These are phyloP conservation scores for Salix caprea DNA, from an alignment of 345 rosid species.

Conservation along the genomic window DNA sequence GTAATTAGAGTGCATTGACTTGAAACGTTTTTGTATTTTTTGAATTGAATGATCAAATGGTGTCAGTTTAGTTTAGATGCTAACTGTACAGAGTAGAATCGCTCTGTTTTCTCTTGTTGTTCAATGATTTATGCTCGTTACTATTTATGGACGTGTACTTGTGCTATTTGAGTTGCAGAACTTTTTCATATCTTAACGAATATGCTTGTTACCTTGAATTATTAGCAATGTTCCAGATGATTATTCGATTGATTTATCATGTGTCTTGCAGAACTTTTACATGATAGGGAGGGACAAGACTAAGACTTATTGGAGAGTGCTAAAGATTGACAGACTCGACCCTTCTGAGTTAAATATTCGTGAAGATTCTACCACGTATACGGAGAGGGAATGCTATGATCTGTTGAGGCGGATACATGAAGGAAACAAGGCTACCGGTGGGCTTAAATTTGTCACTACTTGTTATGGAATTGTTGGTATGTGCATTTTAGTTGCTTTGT, in stretches of 20 bases:
- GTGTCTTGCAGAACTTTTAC: slow-evolving; percentile 54
- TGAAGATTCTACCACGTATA: slow-evolving; percentile 76
- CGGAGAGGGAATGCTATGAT: slow-evolving; percentile 66
- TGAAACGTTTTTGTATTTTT: neutral
- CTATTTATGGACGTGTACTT: neutral
- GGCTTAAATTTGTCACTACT: slow-evolving; percentile 72
- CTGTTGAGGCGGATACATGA: slow-evolving; percentile 80
- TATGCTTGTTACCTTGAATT: neutral
- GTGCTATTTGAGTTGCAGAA: neutral
- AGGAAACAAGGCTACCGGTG: slow-evolving; percentile 90
- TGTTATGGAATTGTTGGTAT: slow-evolving; percentile 94
- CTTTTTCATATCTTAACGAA: no score
- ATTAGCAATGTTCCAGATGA: neutral
- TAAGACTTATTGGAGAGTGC: slow-evolving; percentile 69
- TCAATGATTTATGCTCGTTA: neutral
- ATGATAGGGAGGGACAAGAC: slow-evolving; percentile 74
- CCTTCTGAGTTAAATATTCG: slow-evolving; percentile 66
- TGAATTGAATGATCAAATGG: slow-evolving; percentile 1
- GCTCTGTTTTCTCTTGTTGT: neutral
- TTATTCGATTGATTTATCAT: neutral
- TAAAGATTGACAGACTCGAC: slow-evolving; percentile 69
- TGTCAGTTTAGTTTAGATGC: neutral
- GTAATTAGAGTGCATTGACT: neutral
- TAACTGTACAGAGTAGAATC: neutral
- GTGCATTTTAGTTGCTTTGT: slow-evolving; percentile 21